Base-by-base conservation (phyloP, 2,329 filamentous ascomycete species). In the Emmonsiellopsis sp. region DNA sequence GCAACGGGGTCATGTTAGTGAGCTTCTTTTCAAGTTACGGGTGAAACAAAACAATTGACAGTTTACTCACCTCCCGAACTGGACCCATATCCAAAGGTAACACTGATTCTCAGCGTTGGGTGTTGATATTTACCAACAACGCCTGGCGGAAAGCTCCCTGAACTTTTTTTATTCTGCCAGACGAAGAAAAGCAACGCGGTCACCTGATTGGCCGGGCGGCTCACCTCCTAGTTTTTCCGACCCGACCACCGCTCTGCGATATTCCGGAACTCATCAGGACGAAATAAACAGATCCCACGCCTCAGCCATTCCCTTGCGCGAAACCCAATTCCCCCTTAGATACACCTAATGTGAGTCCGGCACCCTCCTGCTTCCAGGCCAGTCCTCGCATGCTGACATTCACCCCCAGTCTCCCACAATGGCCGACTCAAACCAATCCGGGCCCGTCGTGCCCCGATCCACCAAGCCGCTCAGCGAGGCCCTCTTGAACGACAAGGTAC, bases 401-500 rank as follows among this genome's bases (percentile, higher is more conserved):
- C 34, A 2, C 7, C 0, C 15, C 41, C 41, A 44, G 41, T 9
- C 4, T 15, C 5, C 11, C 34, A 68, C 68, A 68, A 83, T 84
- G 80, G 76, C 80, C 70, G 79, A 83, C 65, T 67, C 69, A 57
- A 71, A 62, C 59, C 72, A 76, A 76, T 76, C 78, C 69, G 73
- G 70, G 69, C 76, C 82, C 62, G 79, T 83, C 64, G 79, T 80
- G 71, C 80, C 86, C 72, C 83, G 89, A 64, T 76, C 82, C 58
- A 81, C 74, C 69, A 81, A 82, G 74, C 92, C 93, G 60, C 87
- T 96, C 76, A 97, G 92, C 80, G 93, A 98, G 80, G 89, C 92
- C 68, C 84, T 98, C 67, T 83, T 98, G 69, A 97, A 97, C 76
- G 93, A 98, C 78, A 98, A 98, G 90, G 93, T 96, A 84, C 61